Evolutionary conservation across 805 yeast species (phyloP).

Genomic region (Lipomyces lipofer): DNA sequence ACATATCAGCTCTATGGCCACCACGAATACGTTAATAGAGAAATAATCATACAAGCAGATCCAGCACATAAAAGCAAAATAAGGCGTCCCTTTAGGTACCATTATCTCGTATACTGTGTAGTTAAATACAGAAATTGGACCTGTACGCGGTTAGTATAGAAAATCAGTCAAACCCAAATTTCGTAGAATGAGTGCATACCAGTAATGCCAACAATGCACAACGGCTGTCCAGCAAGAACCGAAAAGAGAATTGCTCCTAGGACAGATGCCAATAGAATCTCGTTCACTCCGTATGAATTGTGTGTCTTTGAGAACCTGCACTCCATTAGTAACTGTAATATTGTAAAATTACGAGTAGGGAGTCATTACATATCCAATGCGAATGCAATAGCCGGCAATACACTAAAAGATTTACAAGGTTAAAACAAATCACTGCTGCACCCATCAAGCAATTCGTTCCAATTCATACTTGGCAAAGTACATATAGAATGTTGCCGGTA

Average conservation of each 20-base stretch:
- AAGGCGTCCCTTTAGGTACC: constrained; percentile 51
- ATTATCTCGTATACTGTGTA: constrained; percentile 82
- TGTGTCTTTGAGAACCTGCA: constrained; percentile 86
- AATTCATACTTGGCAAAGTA: constrained; percentile 69
- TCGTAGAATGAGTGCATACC: neutral
- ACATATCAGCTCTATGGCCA: neutral
- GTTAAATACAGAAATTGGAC: constrained; percentile 89
- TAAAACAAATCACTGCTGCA: neutral
- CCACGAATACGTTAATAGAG: neutral
- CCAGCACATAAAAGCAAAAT: constrained; percentile 96
- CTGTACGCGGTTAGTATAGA: constrained; percentile 38
- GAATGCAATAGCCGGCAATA: constrained; percentile 19
- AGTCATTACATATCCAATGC: constrained; percentile 19
- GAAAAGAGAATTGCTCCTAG: constrained; percentile 91
- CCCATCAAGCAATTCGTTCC: neutral
- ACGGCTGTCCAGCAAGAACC: constrained; percentile 80
- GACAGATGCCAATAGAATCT: constrained; percentile 78
- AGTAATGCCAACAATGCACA: constrained; percentile 94
- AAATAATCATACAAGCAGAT: constrained; percentile 52
- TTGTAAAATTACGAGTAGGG: neutral
- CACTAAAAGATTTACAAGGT: neutral
- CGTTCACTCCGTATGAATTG: constrained; percentile 88
- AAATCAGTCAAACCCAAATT: neutral
- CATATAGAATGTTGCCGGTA: constrained; percentile 79
- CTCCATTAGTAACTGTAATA: neutral